Conservation (phyloP, 1,139 yeast species). For the Scheffersomyces illinoinensis region DNA sequence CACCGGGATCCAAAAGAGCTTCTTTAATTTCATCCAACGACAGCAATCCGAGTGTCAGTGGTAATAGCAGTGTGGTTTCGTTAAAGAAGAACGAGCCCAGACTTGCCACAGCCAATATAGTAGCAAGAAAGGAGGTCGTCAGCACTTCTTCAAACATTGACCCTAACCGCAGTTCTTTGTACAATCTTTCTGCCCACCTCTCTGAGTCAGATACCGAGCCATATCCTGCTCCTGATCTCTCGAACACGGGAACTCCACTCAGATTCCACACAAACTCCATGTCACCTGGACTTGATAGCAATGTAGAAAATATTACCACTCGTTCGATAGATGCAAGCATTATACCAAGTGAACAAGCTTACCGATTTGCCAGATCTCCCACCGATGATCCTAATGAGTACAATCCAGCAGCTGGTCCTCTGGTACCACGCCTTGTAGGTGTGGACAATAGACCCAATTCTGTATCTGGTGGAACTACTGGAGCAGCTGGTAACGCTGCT, state of each 20-base stretch:
- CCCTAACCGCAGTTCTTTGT: conserved; percentile 15
- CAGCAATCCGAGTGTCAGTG: conserved; percentile 3
- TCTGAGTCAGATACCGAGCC: conserved; percentile 15
- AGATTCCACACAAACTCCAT: neutral
- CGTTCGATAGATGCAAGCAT: neutral
- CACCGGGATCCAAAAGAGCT: neutral
- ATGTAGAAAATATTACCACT: neutral
- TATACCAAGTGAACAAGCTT: neutral
- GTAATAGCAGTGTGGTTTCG: conserved; percentile 11
- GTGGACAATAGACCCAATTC: neutral
- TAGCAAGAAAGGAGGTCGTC: conserved; percentile 14
- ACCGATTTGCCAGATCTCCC: neutral
- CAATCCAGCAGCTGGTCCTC: neutral
- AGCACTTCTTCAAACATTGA: conserved; percentile 21
- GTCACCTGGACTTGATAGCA: neutral
- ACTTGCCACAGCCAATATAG: conserved; percentile 6
- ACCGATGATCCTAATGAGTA: neutral
- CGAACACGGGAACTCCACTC: conserved; percentile 16
- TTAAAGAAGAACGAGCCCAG: conserved; percentile 10
- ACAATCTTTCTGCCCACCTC: conserved; percentile 10
- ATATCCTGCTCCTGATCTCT: conserved; percentile 23
- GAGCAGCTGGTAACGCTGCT: neutral
- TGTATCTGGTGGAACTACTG: neutral
- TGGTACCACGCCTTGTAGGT: neutral
- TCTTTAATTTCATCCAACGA: neutral